Evolutionary conservation across 441 rosid species (phyloP).

Genomic region (Gossypium gossypioides): DNA sequence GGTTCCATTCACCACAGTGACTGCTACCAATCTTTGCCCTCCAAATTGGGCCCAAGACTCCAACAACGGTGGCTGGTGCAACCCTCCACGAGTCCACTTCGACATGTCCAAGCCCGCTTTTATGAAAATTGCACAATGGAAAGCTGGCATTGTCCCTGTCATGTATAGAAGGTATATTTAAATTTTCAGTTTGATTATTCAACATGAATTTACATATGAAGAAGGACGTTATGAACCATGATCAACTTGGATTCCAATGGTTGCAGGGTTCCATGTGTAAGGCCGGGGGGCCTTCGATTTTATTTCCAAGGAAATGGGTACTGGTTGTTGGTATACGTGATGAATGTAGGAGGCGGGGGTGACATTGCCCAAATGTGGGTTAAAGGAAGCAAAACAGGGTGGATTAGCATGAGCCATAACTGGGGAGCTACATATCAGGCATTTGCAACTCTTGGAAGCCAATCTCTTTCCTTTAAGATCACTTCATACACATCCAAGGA

Average conservation of each 20-base stretch:
- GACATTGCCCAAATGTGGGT: constrained; percentile 75
- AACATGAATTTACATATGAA: no score
- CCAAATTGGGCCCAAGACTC: constrained; percentile 76
- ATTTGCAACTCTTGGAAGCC: constrained; percentile 56
- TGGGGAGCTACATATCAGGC: constrained; percentile 95
- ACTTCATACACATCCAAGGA: constrained; percentile 51
- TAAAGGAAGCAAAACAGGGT: constrained; percentile 64
- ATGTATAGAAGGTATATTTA: constrained; percentile 47
- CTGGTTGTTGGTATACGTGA: constrained; percentile 72
- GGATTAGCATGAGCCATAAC: constrained; percentile 84
- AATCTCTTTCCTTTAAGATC: constrained; percentile 65
- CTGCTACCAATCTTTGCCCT: constrained; percentile 88
- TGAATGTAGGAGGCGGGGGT: constrained; percentile 78
- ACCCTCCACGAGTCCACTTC: constrained; percentile 72
- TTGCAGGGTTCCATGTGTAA: constrained; percentile 53
- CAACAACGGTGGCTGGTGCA: constrained; percentile 83
- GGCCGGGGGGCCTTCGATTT: constrained; percentile 51
- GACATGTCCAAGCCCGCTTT: constrained; percentile 88
- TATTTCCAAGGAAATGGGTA: constrained; percentile 70
- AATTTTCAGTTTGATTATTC: no score
- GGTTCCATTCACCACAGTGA: constrained; percentile 37
- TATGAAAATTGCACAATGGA: constrained; percentile 74
- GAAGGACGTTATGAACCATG: neutral
- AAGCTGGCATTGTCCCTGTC: constrained; percentile 76
- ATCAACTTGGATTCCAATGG: neutral